Conservation (phyloP, 176 grass and related monocot species). For the Alloteropsis semialata region DNA sequence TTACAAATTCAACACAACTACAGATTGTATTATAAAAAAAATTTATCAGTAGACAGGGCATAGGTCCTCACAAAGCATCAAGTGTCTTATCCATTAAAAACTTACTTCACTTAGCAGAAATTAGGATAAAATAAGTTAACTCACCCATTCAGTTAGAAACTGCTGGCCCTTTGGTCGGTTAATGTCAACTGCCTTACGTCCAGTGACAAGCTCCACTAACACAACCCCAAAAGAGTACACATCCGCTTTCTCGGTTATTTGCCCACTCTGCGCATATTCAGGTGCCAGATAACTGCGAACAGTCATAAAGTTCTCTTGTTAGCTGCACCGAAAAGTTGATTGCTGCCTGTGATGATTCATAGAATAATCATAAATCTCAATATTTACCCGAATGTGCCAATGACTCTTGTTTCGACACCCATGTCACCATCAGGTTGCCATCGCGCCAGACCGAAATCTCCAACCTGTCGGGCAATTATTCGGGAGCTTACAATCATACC, state of each 20-base stretch:
- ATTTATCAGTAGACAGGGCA: not conserved
- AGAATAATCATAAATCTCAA: not conserved
- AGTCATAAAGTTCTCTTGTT: conserved; percentile 5
- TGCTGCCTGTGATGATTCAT: not conserved
- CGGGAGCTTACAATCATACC: conserved; percentile 4
- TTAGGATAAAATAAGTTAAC: conserved; percentile 4
- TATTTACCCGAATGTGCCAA: conserved; percentile 94
- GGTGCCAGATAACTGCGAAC: conserved; percentile 71
- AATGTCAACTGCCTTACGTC: conserved; percentile 95
- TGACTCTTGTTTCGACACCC: conserved; percentile 95
- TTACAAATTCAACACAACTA: conserved; percentile 16
- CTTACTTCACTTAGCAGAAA: not conserved
- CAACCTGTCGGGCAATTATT: conserved; percentile 59
- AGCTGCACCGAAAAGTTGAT: not conserved
- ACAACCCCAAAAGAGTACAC: conserved; percentile 98
- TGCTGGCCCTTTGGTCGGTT: conserved; percentile 95
- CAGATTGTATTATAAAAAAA: not conserved
- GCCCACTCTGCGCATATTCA: conserved; percentile 94
- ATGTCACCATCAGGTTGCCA: conserved; percentile 98
- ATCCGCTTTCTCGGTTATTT: conserved; percentile 98
- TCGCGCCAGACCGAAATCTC: conserved; percentile 90
- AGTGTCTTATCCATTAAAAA: not conserved
- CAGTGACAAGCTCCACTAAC: conserved; percentile 90
- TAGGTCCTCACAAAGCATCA: not conserved
- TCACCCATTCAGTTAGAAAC: conserved; percentile 96